A percentile compares a stretch with the other conserved stretches of the same genome.
Evolutionary conservation across 2,329 filamentous ascomycete species (phyloP).

Genomic region (Monilinia fructicola): DNA sequence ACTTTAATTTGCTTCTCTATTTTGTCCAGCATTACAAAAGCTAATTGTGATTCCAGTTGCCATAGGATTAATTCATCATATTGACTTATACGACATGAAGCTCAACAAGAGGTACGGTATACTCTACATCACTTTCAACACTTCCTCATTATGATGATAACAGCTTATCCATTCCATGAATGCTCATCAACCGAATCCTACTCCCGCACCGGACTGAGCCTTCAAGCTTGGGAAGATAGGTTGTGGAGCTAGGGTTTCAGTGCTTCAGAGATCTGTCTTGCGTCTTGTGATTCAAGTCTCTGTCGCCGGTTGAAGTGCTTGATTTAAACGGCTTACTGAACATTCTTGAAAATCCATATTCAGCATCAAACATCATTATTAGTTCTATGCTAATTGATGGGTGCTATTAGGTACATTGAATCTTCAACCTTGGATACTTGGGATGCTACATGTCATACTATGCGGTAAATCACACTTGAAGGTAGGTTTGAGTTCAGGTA

Average conservation of each 20-base stretch:
- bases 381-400: constrained; percentile 18
- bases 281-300: constrained; percentile 57
- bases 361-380: constrained; percentile 15
- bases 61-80: background rate
- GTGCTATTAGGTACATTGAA: constrained; percentile 16
- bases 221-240: constrained; percentile 59
- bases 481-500: constrained; percentile 9
- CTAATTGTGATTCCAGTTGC: constrained; percentile 16
- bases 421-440: background rate
- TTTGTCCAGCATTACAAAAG: background rate
- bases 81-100: background rate
- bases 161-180: constrained; percentile 78
- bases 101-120: constrained; percentile 29
- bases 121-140: constrained; percentile 21
- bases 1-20: constrained; percentile 17
- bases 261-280: constrained; percentile 49
- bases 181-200: constrained; percentile 65
- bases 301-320: constrained; percentile 61
- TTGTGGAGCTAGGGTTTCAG: constrained; percentile 75
- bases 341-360: constrained; percentile 1
- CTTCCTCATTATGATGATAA: constrained; percentile 53
- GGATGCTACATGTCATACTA: too few species aligned
- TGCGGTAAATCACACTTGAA: background rate
- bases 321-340: constrained; percentile 53
- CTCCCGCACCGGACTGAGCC: constrained; percentile 66